phyloP scores from a whole-genome alignment of 352 stramenopile genomes.

The Phytophthora rubi region DNA sequence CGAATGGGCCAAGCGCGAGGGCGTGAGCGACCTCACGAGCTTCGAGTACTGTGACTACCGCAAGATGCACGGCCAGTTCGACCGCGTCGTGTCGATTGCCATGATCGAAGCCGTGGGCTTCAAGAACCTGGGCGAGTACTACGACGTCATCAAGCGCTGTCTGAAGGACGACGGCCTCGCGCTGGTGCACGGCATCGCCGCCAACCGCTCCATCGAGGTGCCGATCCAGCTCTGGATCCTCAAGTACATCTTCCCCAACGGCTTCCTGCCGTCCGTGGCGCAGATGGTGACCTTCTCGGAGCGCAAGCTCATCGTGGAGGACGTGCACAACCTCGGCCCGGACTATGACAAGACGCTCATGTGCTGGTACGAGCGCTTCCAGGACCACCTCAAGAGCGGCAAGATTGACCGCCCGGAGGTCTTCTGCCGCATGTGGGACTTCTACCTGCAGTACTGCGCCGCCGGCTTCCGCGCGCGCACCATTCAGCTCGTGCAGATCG shows the following conservation, averaged over 20 bases:
- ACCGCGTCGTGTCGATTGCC: constrained; percentile 88
- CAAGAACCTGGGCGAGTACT: constrained; percentile 91
- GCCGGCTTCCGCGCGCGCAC: constrained; percentile 89
- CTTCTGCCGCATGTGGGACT: constrained; percentile 91
- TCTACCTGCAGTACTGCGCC: constrained; percentile 91
- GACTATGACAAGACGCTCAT: constrained; percentile 93
- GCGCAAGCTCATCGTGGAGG: constrained; percentile 82
- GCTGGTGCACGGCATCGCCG: constrained; percentile 84
- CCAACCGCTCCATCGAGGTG: constrained; percentile 87
- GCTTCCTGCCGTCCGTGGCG: constrained; percentile 80
- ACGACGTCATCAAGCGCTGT: constrained; percentile 79
- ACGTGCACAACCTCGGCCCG: constrained; percentile 86
- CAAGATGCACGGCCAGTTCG: constrained; percentile 87
- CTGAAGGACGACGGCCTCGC: constrained; percentile 81
- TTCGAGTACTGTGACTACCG: constrained; percentile 93
- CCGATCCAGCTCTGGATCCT: constrained; percentile 88
- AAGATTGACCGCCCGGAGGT: constrained; percentile 81
- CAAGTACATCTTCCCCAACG: constrained; percentile 93
- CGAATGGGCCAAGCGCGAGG: constrained; percentile 77
- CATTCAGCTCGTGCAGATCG: constrained; percentile 84
- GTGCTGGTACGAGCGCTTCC: constrained; percentile 89
- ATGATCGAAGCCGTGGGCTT: constrained; percentile 92
- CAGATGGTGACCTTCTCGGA: constrained; percentile 82
- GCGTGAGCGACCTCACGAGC: constrained; percentile 84
- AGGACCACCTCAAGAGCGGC: constrained; percentile 78